Evolutionary conservation across 164 flowering plant species (phyloP).

Genomic region (Santalum album): DNA sequence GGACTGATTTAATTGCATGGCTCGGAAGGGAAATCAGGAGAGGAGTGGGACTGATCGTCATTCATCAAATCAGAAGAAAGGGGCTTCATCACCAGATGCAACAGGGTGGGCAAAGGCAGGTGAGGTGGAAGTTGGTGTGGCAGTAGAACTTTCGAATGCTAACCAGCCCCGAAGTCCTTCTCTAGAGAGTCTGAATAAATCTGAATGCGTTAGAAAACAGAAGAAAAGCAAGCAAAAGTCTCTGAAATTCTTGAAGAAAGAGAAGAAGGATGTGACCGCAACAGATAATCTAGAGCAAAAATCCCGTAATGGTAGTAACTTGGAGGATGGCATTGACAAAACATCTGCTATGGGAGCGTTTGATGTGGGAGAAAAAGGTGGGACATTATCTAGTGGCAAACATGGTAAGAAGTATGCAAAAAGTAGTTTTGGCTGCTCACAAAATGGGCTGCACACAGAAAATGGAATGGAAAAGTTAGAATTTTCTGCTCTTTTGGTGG

Average conservation of each 20-base stretch:
- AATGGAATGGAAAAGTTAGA: slow-evolving; percentile 18
- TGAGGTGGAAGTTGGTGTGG: slow-evolving; percentile 23
- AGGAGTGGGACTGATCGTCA: slow-evolving; percentile 48
- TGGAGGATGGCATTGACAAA: slow-evolving; percentile 16
- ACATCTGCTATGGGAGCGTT: slow-evolving; percentile 17
- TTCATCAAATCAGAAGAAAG: slow-evolving; percentile 28
- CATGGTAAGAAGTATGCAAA: slow-evolving; percentile 9
- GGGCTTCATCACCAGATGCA: slow-evolving; percentile 21
- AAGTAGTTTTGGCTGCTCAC: slow-evolving; percentile 10
- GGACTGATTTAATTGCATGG: slow-evolving; percentile 31
- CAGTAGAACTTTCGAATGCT: slow-evolving; percentile 31
- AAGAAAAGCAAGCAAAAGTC: slow-evolving; percentile 29
- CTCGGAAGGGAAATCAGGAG: slow-evolving; percentile 55
- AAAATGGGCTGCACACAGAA: slow-evolving; percentile 20
- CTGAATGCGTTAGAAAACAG: slow-evolving; percentile 18
- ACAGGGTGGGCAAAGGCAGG: slow-evolving; percentile 20
- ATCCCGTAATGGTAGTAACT: slow-evolving; percentile 9
- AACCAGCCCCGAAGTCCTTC: slow-evolving; percentile 17
- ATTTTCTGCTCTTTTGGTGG: slow-evolving; percentile 15
- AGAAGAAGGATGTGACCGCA: slow-evolving; percentile 23
- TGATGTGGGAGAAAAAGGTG: slow-evolving; percentile 16
- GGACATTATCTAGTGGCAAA: slow-evolving; percentile 9
- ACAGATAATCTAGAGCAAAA: slow-evolving; percentile 14
- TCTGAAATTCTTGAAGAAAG: slow-evolving; percentile 19
- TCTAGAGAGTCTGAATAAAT: slow-evolving; percentile 9